Percentiles rank a stretch among this genome's conserved stretches.
Conservation (phyloP, 371 early-diverging fungal genomes). For the Lichtheimia ramosa region DNA sequence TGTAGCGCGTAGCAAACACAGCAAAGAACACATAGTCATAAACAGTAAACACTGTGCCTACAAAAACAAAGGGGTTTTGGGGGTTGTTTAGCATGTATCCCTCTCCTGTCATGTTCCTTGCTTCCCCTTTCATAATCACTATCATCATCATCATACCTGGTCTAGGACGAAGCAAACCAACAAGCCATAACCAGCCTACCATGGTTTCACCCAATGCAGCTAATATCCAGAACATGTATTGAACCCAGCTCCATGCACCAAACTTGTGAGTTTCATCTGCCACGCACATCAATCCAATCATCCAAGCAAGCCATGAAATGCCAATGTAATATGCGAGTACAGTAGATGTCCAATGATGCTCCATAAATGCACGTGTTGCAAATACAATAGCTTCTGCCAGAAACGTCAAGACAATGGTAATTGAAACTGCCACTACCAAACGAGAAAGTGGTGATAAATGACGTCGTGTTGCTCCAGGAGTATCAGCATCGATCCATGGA, state of each 20-base stretch:
- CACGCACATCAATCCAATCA: slow-evolving; percentile 20
- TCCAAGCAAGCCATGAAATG: slow-evolving; percentile 41
- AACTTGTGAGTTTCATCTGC: slow-evolving; percentile 38
- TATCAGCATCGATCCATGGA: slow-evolving; percentile 9
- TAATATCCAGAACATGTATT: slow-evolving; percentile 40
- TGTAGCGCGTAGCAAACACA: slow-evolving; percentile 31
- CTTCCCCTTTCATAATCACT: too few species aligned
- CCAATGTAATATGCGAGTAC: slow-evolving; percentile 37
- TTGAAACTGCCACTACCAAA: slow-evolving; percentile 23
- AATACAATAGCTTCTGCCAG: slow-evolving; percentile 33
- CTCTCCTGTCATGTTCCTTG: too few species aligned
- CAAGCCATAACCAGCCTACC: slow-evolving; percentile 43
- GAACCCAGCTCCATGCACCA: slow-evolving; percentile 46
- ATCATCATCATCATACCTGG: slow-evolving; percentile 28
- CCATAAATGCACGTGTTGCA: slow-evolving; percentile 28
- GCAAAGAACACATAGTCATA: slow-evolving; percentile 30
- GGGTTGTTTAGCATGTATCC: too few species aligned
- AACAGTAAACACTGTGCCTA: slow-evolving; percentile 30
- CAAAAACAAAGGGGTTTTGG: too few species aligned
- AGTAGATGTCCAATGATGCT: slow-evolving; percentile 25
- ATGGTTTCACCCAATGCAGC: slow-evolving; percentile 32
- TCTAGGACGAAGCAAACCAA: slow-evolving; percentile 29
- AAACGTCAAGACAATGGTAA: slow-evolving; percentile 23
- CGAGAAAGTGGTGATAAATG: slow-evolving; percentile 27
- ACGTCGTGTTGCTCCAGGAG: slow-evolving; percentile 2